Conservation (phyloP, 2,329 filamentous ascomycete genomes). For the Fusarium tjaetaba region DNA sequence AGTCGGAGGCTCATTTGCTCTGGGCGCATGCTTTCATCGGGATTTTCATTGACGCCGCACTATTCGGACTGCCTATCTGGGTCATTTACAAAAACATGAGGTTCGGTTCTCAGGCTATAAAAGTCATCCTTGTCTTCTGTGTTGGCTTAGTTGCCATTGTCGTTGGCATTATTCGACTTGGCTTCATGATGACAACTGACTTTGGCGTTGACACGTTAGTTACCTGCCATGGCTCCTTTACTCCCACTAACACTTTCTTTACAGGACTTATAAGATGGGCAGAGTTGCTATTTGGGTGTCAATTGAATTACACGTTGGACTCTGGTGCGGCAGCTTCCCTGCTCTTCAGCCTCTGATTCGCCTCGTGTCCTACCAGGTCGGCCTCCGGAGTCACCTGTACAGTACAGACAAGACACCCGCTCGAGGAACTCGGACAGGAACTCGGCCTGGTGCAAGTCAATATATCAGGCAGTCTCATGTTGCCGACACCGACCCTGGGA, state of each 20-base stretch:
- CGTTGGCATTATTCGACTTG: background rate
- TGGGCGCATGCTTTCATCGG: background rate
- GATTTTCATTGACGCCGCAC: background rate
- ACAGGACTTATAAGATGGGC: background rate
- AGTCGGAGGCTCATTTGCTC: background rate
- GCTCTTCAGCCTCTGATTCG: background rate
- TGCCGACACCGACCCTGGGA: background rate
- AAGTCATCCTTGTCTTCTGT: background rate
- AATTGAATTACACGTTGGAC: background rate
- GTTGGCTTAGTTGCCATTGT: background rate
- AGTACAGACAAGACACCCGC: background rate
- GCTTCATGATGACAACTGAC: background rate
- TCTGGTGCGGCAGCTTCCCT: background rate
- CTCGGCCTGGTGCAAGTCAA: background rate
- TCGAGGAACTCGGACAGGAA: background rate
- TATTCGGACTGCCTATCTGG: background rate
- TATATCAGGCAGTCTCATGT: background rate
- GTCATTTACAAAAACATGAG: background rate
- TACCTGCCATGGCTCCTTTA: rapidly evolving
- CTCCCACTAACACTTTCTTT: rapidly evolving
- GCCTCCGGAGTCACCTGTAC: background rate
- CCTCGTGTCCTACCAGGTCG: background rate
- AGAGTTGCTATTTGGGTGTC: background rate
- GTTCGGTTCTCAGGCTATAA: background rate
- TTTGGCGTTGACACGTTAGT: background rate